These are phyloP conservation scores for Termitomyces sp. DNA, from an alignment of 768 basidiomycete species.

Conservation along the genomic window DNA sequence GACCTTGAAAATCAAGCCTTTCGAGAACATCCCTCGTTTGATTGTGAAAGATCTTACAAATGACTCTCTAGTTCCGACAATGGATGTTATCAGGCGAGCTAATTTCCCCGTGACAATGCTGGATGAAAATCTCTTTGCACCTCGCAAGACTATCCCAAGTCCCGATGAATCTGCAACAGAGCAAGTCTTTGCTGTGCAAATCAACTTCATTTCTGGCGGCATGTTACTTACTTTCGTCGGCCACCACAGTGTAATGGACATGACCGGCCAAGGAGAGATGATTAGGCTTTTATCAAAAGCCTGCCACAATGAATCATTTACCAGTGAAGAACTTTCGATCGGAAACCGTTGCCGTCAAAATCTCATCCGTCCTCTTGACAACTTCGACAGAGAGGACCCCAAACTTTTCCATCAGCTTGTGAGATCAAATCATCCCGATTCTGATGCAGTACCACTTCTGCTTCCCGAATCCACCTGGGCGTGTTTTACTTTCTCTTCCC, in stretches of 20 bases:
- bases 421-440: background rate
- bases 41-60: constrained; percentile 18
- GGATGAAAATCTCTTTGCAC: constrained; percentile 18
- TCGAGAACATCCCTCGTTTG: constrained; percentile 6
- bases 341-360: constrained; percentile 15
- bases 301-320: constrained; percentile 16
- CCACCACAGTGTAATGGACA: constrained; percentile 21
- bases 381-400: background rate
- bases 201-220: constrained; percentile 18
- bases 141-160: constrained; percentile 16
- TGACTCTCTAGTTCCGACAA: constrained; percentile 13
- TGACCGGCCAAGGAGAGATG: constrained; percentile 19
- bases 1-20: constrained; percentile 14
- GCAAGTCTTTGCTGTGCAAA: constrained; percentile 23
- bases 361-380: constrained; percentile 10
- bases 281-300: constrained; percentile 19
- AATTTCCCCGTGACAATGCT: constrained; percentile 21
- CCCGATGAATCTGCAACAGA: constrained; percentile 9
- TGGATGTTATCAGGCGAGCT: constrained; percentile 16
- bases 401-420: background rate
- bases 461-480: background rate
- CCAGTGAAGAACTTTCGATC: constrained; percentile 12
- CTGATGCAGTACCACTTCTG: background rate
- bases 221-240: constrained; percentile 20
- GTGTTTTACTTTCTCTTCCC: background rate